phyloP scores from a whole-genome alignment of 169 alveolate species.

The Besnoitia besnoiti region DNA sequence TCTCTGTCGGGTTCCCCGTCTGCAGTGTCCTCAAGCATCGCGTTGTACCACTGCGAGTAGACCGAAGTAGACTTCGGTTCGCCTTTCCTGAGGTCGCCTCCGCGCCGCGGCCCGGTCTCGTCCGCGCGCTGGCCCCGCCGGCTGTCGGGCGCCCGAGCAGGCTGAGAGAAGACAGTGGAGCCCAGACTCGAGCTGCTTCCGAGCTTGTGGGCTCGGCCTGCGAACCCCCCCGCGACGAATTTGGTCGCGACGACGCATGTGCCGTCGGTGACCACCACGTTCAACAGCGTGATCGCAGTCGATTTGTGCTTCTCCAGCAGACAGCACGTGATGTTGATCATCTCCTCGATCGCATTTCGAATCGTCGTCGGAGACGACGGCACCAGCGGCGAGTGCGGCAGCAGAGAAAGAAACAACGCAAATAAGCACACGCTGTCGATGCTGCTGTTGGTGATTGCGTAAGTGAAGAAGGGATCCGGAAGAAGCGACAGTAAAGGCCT shows the following conservation, averaged over 20 bases:
- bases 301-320: conserved; percentile 51
- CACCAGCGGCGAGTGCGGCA: conserved; percentile 58
- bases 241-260: conserved; percentile 60
- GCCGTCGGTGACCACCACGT: conserved; percentile 66
- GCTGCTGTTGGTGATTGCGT: conserved; percentile 60
- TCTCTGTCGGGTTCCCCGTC: background rate
- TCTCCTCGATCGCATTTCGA: conserved; percentile 56
- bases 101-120: conserved; percentile 24
- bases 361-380: conserved; percentile 44
- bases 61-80: background rate
- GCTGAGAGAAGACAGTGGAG: background rate
- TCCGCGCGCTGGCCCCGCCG: background rate
- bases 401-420: conserved; percentile 61
- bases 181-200: too few species aligned
- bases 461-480: conserved; percentile 53
- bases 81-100: background rate
- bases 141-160: background rate
- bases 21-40: background rate
- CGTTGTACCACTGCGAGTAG: background rate
- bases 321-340: conserved; percentile 58
- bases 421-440: conserved; percentile 66
- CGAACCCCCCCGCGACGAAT: conserved; percentile 45
- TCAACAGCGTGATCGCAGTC: conserved; percentile 45
- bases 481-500: conserved; percentile 58
- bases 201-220: too few species aligned